Evolutionary conservation across 257 asterid genomes (phyloP).

Genomic region (Solanum gandarillasii): DNA sequence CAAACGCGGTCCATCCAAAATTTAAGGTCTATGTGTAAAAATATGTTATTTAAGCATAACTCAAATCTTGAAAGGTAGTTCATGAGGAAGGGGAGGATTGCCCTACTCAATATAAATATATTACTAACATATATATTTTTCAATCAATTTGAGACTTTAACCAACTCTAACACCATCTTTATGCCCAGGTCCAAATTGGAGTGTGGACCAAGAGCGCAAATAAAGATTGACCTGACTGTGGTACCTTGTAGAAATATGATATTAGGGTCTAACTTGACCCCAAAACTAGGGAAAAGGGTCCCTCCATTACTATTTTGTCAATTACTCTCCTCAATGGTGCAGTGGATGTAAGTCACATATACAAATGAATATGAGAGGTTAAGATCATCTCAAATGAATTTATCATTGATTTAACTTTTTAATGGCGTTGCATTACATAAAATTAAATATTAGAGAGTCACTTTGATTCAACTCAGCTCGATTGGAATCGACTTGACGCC

Average conservation of each 20-base stretch:
- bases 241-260: not conserved
- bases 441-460: not conserved
- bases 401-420: too few relatives aligned
- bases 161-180: not conserved
- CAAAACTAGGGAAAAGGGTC: not conserved
- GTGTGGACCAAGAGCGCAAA: not conserved
- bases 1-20: not conserved
- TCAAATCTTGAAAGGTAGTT: not conserved
- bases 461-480: not conserved
- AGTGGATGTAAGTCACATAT: not conserved
- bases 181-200: not conserved
- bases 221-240: not conserved
- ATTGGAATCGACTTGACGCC: not conserved
- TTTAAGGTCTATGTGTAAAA: not conserved
- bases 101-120: not conserved
- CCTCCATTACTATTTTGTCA: not conserved
- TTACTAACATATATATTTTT: too few relatives aligned
- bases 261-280: not conserved
- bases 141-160: not conserved
- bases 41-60: not conserved
- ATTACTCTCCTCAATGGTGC: not conserved
- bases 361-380: not conserved
- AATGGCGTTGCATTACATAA: not conserved
- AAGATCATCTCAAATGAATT: not conserved
- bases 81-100: not conserved